A percentile compares a stretch with the other conserved stretches of the same genome.
phyloP scores from a whole-genome alignment of 1,284 basidiomycete species.

The Sanguinoderma infundibulare region DNA sequence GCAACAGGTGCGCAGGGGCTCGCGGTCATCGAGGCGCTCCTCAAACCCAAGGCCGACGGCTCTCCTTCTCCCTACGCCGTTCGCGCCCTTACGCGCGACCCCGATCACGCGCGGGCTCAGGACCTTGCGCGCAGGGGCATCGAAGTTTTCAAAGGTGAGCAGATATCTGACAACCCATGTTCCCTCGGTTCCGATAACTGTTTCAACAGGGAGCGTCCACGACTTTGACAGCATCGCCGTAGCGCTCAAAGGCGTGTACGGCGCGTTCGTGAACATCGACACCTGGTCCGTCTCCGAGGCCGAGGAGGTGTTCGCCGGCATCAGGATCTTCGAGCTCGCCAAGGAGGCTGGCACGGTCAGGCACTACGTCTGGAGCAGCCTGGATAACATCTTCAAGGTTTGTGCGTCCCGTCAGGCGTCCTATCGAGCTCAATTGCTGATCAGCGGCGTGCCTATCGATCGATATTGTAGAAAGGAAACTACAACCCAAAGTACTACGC shows the following conservation, averaged over 20 bases:
- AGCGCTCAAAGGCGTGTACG: conserved; percentile 47
- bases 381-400: conserved; percentile 51
- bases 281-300: conserved; percentile 48
- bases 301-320: conserved; percentile 44
- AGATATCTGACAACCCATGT: not conserved
- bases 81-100: conserved; percentile 50
- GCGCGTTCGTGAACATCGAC: conserved; percentile 51
- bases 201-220: conserved; percentile 27
- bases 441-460: no score
- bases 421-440: no score
- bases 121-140: conserved; percentile 43
- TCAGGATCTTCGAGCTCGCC: conserved; percentile 52
- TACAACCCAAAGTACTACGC: conserved; percentile 37
- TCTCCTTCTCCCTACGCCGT: conserved; percentile 49
- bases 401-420: no score
- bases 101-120: conserved; percentile 39
- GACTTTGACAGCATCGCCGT: conserved; percentile 37
- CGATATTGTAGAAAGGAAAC: conserved; percentile 33
- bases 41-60: conserved; percentile 41
- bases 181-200: not conserved
- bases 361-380: conserved; percentile 52
- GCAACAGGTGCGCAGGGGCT: conserved; percentile 57
- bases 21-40: conserved; percentile 46
- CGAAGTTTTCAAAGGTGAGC: conserved; percentile 46
- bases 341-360: conserved; percentile 41